Base-by-base conservation (phyloP, 2,329 filamentous ascomycete species). In the Cordyceps cateniannulata region DNA sequence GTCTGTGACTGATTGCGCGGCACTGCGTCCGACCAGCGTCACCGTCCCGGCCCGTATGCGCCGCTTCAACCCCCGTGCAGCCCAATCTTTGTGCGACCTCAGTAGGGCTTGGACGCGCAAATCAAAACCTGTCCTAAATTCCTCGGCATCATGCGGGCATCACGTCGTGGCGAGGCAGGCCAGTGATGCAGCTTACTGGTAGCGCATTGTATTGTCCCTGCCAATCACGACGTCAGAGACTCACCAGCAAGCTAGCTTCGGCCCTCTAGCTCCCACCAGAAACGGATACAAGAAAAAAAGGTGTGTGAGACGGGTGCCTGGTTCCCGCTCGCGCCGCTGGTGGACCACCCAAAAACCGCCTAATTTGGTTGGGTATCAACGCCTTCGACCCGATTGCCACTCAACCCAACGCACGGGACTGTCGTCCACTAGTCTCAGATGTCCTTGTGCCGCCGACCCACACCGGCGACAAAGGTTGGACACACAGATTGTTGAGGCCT, bases 281-380 rank as follows among this genome's bases (percentile, higher is more conserved):
- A 20, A 59, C 56, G 32, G 32, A 12, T 14, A 14, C 32, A 12
- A 35, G 4, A 51, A 54, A 29, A 58, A 60, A 27, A 24, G 29
- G 54, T 58, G 63, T 57, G 40, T 48, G 47, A 59, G 56, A 57
- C 32, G 44, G 50, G 35, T 61, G 38, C 52, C 42, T 58, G 59
- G 50, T 32, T 56, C 52, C 53, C 59, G 59, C 58, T 61, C 27
- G 61, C 52, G 45, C 40, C 52, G 49, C 48, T 25, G n/a, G 58
- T 42, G 58, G 58, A 55, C 58, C 18, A 16, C 38, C 58, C n/a
- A n/a, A 42, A 35, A 35, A 35, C 32, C 32, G 32, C 32, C 32
- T 35, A 27, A 7, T 55, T 32, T 38, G 40, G 59, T 61, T 61
- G 59, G 59, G 59, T 61, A 61, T 61, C 59, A 55, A 55, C 51